Evolutionary conservation across 2,329 filamentous ascomycete species (phyloP), one percentile per base, ranked within the genome.

Genomic region (Aspergillus luchuensis): DNA sequence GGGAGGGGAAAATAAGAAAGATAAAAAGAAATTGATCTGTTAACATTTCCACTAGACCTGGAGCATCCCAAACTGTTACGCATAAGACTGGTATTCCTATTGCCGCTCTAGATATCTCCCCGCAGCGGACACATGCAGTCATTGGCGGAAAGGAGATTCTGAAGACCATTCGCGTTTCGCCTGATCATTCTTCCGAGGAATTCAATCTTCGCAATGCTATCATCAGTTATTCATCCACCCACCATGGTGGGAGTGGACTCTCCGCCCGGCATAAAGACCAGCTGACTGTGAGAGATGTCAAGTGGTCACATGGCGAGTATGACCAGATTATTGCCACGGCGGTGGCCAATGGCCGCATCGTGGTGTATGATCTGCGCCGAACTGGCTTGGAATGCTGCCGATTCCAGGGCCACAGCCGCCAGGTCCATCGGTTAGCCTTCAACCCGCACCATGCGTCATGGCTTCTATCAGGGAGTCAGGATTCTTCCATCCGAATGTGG

Each of bases 51-150:
- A 60, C 59, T 62, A 82, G 79, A 61, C 77, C 80, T 48, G 78
- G 79, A 60, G 79, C 78, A 59, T 82, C 81, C 45, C 82, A 84
- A 68, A 84, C 85, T 66, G 80, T 85, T 60, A 84, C 81, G 68
- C 85, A 89, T 73, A 84, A 82, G 67, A 89, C 87, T n/a, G 86
- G 86, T 49, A 82, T 89, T 56, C 82, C 86, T 63, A 88, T 89
- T 68, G 77, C 83, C 47, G 84, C 87, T 39, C 78, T 89, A 56
- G 86, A 88, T 72, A 84, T 87, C 73, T 89, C 87, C 62, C 84
- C 86, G 43, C 80, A 83, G 58, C 80, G 82, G 60, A 88, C 85
- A 61, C 86, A 88, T 78, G 87, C 86, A 56, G 80, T 89, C 57
- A 81, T 89, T 65, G 87, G 85, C 45, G 87, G 87, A 56, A 85